Evolutionary conservation across 371 early-diverging fungal genomes (phyloP).

Genomic region (Apophysomyces sp.): DNA sequence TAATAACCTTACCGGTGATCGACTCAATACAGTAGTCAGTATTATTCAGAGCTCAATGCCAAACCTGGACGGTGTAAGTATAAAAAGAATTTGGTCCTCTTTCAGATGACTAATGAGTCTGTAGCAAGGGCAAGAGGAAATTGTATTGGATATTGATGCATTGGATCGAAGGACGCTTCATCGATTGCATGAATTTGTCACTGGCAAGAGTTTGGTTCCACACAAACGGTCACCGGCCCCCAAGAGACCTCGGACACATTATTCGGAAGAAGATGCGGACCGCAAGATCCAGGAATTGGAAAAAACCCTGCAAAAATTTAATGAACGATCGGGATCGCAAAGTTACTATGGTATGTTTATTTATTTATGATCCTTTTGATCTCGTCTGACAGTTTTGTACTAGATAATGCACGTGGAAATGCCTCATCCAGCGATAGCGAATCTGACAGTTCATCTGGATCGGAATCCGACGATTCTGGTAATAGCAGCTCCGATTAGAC

Average conservation of each 20-base stretch:
- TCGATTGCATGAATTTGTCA: constrained; percentile 82
- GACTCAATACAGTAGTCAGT: constrained; percentile 72
- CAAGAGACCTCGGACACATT: constrained; percentile 40
- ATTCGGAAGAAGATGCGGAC: constrained; percentile 51
- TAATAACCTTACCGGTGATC: constrained; percentile 69
- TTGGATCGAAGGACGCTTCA: constrained; percentile 78
- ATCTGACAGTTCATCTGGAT: constrained; percentile 60
- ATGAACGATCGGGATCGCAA: constrained; percentile 16
- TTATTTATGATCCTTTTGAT: too few relatives aligned
- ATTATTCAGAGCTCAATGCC: constrained; percentile 87
- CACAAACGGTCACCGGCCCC: constrained; percentile 7
- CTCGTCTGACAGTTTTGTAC: background rate
- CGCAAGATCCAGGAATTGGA: constrained; percentile 68
- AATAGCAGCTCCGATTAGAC: constrained; percentile 66
- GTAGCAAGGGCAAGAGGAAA: constrained; percentile 76
- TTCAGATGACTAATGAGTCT: too few relatives aligned
- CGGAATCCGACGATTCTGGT: constrained; percentile 80
- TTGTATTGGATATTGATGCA: constrained; percentile 93
- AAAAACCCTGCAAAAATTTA: constrained; percentile 62
- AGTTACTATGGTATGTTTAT: constrained; percentile 18
- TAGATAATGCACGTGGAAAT: constrained; percentile 7
- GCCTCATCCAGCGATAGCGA: constrained; percentile 55
- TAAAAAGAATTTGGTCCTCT: background rate
- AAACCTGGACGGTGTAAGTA: constrained; percentile 62
- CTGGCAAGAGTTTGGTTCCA: constrained; percentile 29